Percentiles rank a stretch among this genome's conserved stretches.
These are phyloP conservation scores for Aspergillus sclerotiicarbonarius DNA, from an alignment of 495 filamentous ascomycete species.

Conservation along the genomic window DNA sequence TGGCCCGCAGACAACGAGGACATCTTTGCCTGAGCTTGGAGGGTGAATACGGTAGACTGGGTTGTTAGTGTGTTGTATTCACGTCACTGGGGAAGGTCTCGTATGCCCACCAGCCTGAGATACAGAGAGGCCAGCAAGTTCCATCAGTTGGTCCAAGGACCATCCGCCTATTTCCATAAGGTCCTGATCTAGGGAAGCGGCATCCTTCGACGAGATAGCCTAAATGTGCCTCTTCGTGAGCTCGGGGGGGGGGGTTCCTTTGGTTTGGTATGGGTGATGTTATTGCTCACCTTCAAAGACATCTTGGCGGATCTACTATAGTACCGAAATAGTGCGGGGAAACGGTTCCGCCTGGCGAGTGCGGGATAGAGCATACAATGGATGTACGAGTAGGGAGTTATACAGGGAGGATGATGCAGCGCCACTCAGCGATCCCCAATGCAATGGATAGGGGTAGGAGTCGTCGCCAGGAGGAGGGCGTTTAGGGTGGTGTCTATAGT, in stretches of 20 bases:
- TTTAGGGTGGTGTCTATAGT: neutral
- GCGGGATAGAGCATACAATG: constrained; percentile 29
- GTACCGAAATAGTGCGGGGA: constrained; percentile 19
- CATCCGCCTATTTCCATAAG: constrained; percentile 92
- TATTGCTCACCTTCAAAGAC: constrained; percentile 37
- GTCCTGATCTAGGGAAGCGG: constrained; percentile 84
- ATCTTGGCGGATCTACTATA: constrained; percentile 36
- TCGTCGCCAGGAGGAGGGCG: neutral
- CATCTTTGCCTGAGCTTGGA: constrained; percentile 61
- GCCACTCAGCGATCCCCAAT: neutral
- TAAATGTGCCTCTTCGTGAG: constrained; percentile 27
- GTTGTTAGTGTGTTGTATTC: neutral
- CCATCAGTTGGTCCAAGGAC: constrained; percentile 96
- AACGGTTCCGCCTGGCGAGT: constrained; percentile 11
- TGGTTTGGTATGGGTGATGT: constrained; percentile 2
- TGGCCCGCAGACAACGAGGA: constrained; percentile 89
- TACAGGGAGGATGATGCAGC: neutral
- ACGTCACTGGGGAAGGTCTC: neutral
- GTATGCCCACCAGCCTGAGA: constrained; percentile 72
- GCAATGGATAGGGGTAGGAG: neutral
- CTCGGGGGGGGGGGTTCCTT: neutral
- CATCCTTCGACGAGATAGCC: constrained; percentile 85
- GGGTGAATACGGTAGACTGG: constrained; percentile 84
- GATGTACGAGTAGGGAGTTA: neutral
- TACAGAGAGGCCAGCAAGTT: constrained; percentile 88